Conservation (phyloP, 2,329 filamentous ascomycete species). For the Diaporthe sp. region DNA sequence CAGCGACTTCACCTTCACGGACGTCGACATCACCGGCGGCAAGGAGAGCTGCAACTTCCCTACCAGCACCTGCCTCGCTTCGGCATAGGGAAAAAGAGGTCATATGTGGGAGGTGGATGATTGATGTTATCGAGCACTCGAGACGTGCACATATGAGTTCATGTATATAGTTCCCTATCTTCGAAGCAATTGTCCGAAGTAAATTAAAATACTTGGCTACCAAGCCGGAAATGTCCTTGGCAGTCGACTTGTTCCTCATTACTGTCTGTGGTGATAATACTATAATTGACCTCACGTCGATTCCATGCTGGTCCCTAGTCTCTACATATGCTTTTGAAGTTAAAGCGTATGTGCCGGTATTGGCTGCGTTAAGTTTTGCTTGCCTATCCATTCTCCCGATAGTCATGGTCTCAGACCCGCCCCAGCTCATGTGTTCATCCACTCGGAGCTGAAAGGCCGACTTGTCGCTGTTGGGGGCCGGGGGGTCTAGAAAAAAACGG, state of each 20-base stretch:
- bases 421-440: too few species aligned
- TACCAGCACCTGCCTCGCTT: conserved; percentile 31
- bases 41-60: conserved; percentile 45
- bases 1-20: conserved; percentile 66
- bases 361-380: too few species aligned
- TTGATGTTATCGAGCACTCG: neutral
- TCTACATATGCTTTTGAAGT: too few species aligned
- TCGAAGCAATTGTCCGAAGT: neutral
- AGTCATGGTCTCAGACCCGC: too few species aligned
- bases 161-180: conserved; percentile 17
- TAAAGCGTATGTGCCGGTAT: too few species aligned
- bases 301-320: too few species aligned
- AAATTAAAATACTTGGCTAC: neutral
- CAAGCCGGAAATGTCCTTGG: neutral
- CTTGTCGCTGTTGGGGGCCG: too few species aligned
- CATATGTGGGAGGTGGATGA: too few species aligned
- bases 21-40: conserved; percentile 65
- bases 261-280: neutral
- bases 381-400: too few species aligned
- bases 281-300: neutral
- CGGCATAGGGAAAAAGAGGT: neutral
- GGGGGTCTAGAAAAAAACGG: too few species aligned
- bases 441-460: too few species aligned
- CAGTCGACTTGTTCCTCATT: neutral
- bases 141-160: conserved; percentile 6